Percentiles rank a stretch among this genome's conserved stretches.
Conservation (phyloP, 805 yeast species). For the Pichia eremophila region DNA sequence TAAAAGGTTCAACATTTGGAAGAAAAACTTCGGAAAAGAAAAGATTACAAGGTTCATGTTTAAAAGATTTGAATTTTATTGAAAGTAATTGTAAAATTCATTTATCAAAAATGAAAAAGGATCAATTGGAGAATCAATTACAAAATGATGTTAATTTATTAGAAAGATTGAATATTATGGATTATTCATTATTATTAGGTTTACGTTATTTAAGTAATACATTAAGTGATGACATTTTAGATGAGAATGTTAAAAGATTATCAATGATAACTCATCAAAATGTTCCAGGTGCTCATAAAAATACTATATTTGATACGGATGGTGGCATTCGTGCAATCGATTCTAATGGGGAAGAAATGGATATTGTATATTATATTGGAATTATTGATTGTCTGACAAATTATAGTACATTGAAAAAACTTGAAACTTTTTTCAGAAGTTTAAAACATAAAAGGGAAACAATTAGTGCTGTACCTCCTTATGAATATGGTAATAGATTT, state of each 20-base stretch:
- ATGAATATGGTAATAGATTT: slow-evolving; percentile 84
- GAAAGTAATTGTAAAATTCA: slow-evolving; percentile 53
- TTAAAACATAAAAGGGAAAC: slow-evolving; percentile 56
- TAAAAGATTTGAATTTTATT: slow-evolving; percentile 87
- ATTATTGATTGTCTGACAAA: slow-evolving; percentile 89
- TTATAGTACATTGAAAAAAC: slow-evolving; percentile 59
- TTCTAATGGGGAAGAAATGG: slow-evolving; percentile 47
- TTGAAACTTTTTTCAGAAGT: slow-evolving; percentile 82
- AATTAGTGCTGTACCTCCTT: slow-evolving; percentile 85
- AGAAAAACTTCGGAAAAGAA: slow-evolving; percentile 39
- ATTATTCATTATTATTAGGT: slow-evolving; percentile 84
- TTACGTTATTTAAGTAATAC: slow-evolving; percentile 59
- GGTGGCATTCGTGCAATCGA: slow-evolving; percentile 80
- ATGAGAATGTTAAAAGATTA: slow-evolving; percentile 17
- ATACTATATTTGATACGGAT: slow-evolving; percentile 29
- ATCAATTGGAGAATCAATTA: slow-evolving; percentile 57
- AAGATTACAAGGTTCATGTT: slow-evolving; percentile 34
- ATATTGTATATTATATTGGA: slow-evolving; percentile 79
- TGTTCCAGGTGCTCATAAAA: slow-evolving; percentile 4
- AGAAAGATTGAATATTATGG: slow-evolving; percentile 81
- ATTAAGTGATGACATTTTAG: slow-evolving; percentile 31
- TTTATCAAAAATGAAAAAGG: slow-evolving; percentile 64
- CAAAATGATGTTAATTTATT: slow-evolving; percentile 66
- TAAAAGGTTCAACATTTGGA: slow-evolving; percentile 90
- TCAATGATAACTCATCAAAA: slow-evolving; percentile 17